These are phyloP conservation scores for Echinosophora koreensis DNA, from an alignment of 306 rosid genomes.

Conservation along the genomic window DNA sequence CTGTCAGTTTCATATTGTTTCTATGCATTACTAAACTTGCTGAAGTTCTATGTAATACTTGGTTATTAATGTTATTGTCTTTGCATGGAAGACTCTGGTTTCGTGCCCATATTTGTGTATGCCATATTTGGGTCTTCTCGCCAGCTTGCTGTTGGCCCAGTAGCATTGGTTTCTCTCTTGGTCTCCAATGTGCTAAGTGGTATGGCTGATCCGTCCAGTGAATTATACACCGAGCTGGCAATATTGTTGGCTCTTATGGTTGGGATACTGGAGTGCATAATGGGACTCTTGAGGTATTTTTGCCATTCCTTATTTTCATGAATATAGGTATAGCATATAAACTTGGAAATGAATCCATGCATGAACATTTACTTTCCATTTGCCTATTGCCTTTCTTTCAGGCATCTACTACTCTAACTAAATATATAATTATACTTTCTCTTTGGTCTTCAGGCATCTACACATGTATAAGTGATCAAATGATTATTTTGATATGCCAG, in stretches of 20 bases:
- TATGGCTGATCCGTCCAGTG: slow-evolving; percentile 81
- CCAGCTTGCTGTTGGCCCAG: slow-evolving; percentile 99
- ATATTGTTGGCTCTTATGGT: slow-evolving; percentile 95
- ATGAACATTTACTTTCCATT: not conserved
- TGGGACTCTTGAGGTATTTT: slow-evolving; percentile 94
- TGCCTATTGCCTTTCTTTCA: slow-evolving; percentile 33
- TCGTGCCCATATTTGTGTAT: slow-evolving; percentile 89
- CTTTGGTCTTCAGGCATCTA: not conserved
- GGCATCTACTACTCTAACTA: slow-evolving; percentile 15
- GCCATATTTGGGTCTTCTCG: slow-evolving; percentile 97
- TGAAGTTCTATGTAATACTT: slow-evolving; percentile 13
- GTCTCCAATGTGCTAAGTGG: slow-evolving; percentile 78
- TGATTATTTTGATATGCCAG: slow-evolving; percentile 29
- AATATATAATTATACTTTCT: slow-evolving; percentile 24
- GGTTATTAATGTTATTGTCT: slow-evolving; percentile 44
- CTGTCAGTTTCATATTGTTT: slow-evolving; percentile 28
- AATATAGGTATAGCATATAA: slow-evolving; percentile 35
- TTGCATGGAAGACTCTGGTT: slow-evolving; percentile 73
- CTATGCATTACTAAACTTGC: slow-evolving; percentile 17
- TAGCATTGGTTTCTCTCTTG: slow-evolving; percentile 97
- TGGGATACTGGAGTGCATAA: slow-evolving; percentile 86
- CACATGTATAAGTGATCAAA: slow-evolving; percentile 18
- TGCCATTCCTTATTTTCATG: slow-evolving; percentile 30
- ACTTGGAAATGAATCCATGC: slow-evolving; percentile 20
- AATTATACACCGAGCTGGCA: slow-evolving; percentile 84